Conservation (phyloP, 2,329 filamentous ascomycete species). For the Simplicillium aogashimaense region DNA sequence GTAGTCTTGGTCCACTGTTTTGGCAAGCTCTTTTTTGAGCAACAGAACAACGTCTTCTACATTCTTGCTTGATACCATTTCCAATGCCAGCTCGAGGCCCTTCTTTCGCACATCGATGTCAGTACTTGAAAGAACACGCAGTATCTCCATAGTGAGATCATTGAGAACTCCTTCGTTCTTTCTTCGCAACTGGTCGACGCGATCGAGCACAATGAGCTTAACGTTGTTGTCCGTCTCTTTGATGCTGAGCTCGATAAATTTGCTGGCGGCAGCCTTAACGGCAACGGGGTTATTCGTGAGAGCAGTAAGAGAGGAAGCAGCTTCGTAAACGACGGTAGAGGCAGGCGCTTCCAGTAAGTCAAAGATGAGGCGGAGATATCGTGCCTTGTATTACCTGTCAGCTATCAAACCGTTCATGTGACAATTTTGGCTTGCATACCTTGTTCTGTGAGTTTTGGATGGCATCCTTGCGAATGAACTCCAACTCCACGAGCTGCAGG, state of each 20-base stretch:
- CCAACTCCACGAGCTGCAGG: slow-evolving; percentile 83
- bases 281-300: slow-evolving; percentile 95
- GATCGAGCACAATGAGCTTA: slow-evolving; percentile 93
- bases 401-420: slow-evolving; percentile 12
- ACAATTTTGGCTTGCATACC: slow-evolving; percentile 33
- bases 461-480: slow-evolving; percentile 98
- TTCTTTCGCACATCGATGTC: slow-evolving; percentile 95
- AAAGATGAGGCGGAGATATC: slow-evolving; percentile 90
- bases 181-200: slow-evolving; percentile 77
- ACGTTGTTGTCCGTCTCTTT: slow-evolving; percentile 99
- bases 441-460: slow-evolving; percentile 91
- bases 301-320: slow-evolving; percentile 85
- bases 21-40: slow-evolving; percentile 93
- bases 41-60: slow-evolving; percentile 95
- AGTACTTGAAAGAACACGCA: slow-evolving; percentile 87
- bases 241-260: slow-evolving; percentile 94
- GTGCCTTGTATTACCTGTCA: slow-evolving; percentile 42
- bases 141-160: slow-evolving; percentile 92
- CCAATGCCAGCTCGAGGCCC: slow-evolving; percentile 78
- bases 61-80: slow-evolving; percentile 98
- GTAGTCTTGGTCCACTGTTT: slow-evolving; percentile 97
- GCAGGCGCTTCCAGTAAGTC: slow-evolving; percentile 88
- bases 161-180: slow-evolving; percentile 88
- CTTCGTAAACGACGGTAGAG: slow-evolving; percentile 95
- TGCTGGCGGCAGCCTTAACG: slow-evolving; percentile 89